These are phyloP conservation scores for Claviceps paspali DNA, from an alignment of 2,329 filamentous ascomycete species.

Conservation along the genomic window DNA sequence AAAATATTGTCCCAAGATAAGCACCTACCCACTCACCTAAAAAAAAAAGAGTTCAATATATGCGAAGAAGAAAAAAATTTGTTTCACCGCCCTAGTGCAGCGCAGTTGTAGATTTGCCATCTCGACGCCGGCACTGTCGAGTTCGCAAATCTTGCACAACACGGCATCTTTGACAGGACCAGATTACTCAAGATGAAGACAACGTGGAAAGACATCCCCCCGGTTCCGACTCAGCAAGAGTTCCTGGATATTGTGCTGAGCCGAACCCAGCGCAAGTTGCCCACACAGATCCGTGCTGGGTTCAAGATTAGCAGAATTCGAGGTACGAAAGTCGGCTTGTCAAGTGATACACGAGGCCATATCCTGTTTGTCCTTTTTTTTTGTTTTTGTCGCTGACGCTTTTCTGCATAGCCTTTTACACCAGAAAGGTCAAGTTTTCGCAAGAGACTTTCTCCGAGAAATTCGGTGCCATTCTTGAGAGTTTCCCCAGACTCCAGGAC, in stretches of 20 bases:
- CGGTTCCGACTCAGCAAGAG: constrained; percentile 83
- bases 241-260: constrained; percentile 96
- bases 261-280: constrained; percentile 79
- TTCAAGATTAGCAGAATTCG: constrained; percentile 92
- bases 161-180: neutral
- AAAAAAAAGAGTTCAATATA: constrained; percentile 1
- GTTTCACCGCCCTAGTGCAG: constrained; percentile 16
- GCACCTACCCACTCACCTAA: constrained; percentile 8
- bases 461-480: constrained; percentile 76
- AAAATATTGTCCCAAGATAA: constrained; percentile 8
- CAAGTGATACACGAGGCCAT: neutral
- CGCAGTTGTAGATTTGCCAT: constrained; percentile 9
- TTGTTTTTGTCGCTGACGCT: too few species aligned
- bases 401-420: constrained; percentile 61
- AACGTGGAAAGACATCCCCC: constrained; percentile 64
- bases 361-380: too few species aligned
- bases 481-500: constrained; percentile 82
- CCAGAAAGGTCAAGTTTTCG: constrained; percentile 95
- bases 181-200: constrained; percentile 37
- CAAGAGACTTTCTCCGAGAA: constrained; percentile 95
- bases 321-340: constrained; percentile 21
- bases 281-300: constrained; percentile 87
- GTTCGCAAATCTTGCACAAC: constrained; percentile 4
- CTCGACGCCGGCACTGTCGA: constrained; percentile 1
- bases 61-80: constrained; percentile 19